Base-by-base conservation (phyloP, 2,329 filamentous ascomycete species). In the Fusarium sp. region DNA sequence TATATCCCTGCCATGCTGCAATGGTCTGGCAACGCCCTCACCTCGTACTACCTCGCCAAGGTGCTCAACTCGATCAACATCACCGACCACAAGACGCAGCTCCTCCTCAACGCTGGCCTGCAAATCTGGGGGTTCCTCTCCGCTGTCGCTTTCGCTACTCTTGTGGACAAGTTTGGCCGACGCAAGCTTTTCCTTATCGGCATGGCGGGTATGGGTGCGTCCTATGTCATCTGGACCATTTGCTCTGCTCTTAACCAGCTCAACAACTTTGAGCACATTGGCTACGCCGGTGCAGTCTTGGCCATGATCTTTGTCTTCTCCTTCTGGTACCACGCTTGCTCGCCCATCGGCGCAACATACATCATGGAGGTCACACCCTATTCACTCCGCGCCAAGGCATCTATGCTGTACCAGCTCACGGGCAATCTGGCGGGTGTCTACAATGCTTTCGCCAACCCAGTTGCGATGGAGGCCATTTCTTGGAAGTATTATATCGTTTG, bases 401-500 rank as follows among this genome's bases (percentile, higher is more conserved):
- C 68, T 1, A 73, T 70, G 63, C 9, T 74, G 3, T 74, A 70
- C 35, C 67, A 73, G 35, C 37, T 75, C 2, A 67, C 65, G 0
- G 66, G 67, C 2, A 72, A 73, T 35, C 47, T 70, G 25, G 71
- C 68, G 0, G 64, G 69, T 8, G 53, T 73, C 3, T 73, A 69
- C 70, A 81, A 79, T 50, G 76, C 73, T 2, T 78, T 77, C 38
- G 76, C 77, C 9, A 81, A 80, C 33, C 78, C 78, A 0, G 76
- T 80, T 5, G 77, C 75, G 0, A 71, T 80, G 47, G 73, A 76
- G 0, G 68, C 69, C 0, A 76, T 80, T 25, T 65, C 61, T 0
- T 80, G 78, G 78, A 77, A 74, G 51, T 80, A 78, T 50, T 80
- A 80, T 49, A 75, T 79, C 9, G 75, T 80, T 4, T 79, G 77